Evolutionary conservation across 176 grass and related monocot genomes (phyloP).

Genomic region (Microstegium vimineum): DNA sequence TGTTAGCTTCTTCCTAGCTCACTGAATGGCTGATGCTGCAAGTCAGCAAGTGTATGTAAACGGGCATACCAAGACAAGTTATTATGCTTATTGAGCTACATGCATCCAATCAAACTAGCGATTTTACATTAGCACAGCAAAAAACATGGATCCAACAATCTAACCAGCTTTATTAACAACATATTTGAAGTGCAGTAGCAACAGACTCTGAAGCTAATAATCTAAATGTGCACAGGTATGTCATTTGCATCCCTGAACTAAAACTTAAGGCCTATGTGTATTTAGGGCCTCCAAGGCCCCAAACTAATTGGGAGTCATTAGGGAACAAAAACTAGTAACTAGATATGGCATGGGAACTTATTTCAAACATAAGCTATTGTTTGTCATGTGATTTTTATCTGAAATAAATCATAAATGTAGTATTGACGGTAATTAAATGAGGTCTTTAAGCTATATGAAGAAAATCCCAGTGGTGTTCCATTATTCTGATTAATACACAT

Average conservation of each 20-base stretch:
- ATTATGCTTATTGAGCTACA: not conserved
- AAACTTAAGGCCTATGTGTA: not conserved
- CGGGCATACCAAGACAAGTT: not conserved
- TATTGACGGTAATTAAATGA: not conserved
- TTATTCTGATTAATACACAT: not conserved
- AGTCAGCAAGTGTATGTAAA: not conserved
- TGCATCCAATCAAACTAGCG: not conserved
- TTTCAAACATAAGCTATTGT: not conserved
- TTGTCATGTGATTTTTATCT: not conserved
- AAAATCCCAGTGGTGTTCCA: not conserved
- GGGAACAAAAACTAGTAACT: not conserved
- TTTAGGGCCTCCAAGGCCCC: not conserved
- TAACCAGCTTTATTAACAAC: not conserved
- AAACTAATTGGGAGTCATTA: not conserved
- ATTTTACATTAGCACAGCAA: not conserved
- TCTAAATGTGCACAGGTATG: not conserved
- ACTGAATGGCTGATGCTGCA: slow-evolving; percentile 3
- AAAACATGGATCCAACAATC: not conserved
- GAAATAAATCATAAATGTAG: slow-evolving; percentile 8
- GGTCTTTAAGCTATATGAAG: not conserved
- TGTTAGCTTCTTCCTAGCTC: slow-evolving; percentile 13
- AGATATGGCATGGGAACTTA: not conserved
- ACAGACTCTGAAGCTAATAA: not conserved
- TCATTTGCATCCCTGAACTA: not conserved
- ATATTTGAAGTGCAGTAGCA: not conserved